Conservation (phyloP, 83 land plant genomes). For the Picea abies region DNA sequence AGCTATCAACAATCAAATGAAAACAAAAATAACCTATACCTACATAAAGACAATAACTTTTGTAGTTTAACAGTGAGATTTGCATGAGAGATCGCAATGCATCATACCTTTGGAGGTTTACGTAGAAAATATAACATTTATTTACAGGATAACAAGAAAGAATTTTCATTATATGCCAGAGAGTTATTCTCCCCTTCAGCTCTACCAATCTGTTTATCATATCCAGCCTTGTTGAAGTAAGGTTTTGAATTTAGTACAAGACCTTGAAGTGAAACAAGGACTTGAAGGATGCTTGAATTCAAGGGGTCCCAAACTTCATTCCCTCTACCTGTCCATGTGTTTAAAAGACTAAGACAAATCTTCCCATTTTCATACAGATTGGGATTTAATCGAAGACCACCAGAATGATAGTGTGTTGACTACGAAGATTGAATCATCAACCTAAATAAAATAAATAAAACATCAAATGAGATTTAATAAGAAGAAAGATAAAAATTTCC, state of each 20-base stretch:
- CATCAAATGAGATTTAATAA: background rate
- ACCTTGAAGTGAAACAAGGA: conserved; percentile 90
- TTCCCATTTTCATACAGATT: conserved; percentile 95
- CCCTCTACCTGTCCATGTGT: conserved; percentile 91
- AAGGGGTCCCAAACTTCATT: conserved; percentile 90
- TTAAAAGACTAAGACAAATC: conserved; percentile 93
- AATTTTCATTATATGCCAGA: conserved; percentile 83
- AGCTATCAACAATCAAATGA: background rate
- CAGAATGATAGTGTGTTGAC: conserved; percentile 87
- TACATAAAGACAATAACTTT: background rate
- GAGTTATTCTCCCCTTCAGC: conserved; percentile 95
- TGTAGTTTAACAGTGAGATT: background rate
- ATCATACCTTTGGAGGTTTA: conserved; percentile 85
- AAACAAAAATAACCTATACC: background rate
- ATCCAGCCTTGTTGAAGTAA: conserved; percentile 97
- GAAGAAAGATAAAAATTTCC: background rate
- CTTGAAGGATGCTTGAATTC: conserved; percentile 86
- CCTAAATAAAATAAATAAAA: conserved; percentile 9
- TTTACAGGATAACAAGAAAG: conserved; percentile 78
- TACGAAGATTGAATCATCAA: conserved; percentile 31
- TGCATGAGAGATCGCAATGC: background rate
- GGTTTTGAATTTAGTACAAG: conserved; percentile 96
- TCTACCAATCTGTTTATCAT: conserved; percentile 76
- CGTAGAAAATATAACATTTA: conserved; percentile 82
- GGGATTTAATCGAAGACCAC: conserved; percentile 93